Evolutionary conservation across 768 basidiomycete species (phyloP).

Genomic region (Omphalotus guepiniiformis): DNA sequence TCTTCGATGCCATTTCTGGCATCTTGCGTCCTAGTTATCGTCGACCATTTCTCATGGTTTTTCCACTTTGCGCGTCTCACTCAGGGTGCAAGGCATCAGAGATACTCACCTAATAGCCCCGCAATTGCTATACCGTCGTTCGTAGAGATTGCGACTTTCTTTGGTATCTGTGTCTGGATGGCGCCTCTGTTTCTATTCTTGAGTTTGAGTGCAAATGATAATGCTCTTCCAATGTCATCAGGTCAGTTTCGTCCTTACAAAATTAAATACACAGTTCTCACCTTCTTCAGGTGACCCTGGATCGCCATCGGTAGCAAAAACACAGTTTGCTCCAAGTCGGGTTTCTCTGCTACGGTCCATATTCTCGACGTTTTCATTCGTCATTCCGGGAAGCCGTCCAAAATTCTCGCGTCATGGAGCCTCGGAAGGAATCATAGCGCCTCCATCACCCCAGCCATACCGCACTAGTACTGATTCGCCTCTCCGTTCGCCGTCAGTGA

Average conservation of each 20-base stretch:
- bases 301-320: slow-evolving; percentile 32
- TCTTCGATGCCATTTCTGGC: slow-evolving; percentile 79
- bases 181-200: slow-evolving; percentile 93
- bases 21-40: slow-evolving; percentile 81
- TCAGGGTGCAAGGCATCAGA: slow-evolving; percentile 54
- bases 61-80: slow-evolving; percentile 82
- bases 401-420: slow-evolving; percentile 40
- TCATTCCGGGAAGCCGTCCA: slow-evolving; percentile 40
- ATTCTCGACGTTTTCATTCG: slow-evolving; percentile 41
- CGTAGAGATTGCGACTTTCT: slow-evolving; percentile 78
- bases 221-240: slow-evolving; percentile 78
- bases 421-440: slow-evolving; percentile 70
- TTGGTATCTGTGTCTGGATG: slow-evolving; percentile 82
- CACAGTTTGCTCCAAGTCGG: slow-evolving; percentile 24
- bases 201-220: slow-evolving; percentile 94
- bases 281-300: slow-evolving; percentile 29
- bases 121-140: slow-evolving; percentile 43
- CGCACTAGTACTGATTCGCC: slow-evolving; percentile 21
- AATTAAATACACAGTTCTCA: neutral
- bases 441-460: slow-evolving; percentile 45
- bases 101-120: slow-evolving; percentile 38
- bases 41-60: slow-evolving; percentile 96
- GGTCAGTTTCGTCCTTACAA: slow-evolving; percentile 28
- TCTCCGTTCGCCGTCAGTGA: slow-evolving; percentile 24
- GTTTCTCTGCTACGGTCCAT: slow-evolving; percentile 69